Evolutionary conservation across 1,284 basidiomycete species (phyloP).

Genomic region (Boletus chippewaensis): DNA sequence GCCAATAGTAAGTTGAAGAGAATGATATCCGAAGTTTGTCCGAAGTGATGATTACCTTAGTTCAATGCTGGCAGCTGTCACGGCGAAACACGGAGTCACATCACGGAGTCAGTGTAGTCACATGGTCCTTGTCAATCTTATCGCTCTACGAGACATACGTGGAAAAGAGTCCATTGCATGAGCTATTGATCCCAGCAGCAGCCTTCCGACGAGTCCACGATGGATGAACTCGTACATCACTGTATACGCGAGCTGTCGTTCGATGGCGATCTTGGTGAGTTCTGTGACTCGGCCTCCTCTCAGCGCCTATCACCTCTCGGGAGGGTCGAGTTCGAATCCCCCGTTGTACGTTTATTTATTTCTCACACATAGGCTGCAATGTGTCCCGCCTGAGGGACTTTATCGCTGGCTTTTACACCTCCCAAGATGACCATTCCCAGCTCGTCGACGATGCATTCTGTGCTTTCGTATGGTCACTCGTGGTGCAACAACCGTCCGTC

Average conservation of each 20-base stretch:
- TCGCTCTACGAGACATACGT: not conserved
- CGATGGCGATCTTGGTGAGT: conserved; percentile 74
- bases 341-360: conserved; percentile 20
- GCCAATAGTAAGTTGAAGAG: not conserved
- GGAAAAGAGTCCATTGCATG: not conserved
- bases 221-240: conserved; percentile 73
- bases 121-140: conserved; percentile 13
- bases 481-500: conserved; percentile 66
- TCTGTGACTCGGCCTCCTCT: not conserved
- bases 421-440: conserved; percentile 40
- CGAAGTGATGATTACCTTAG: not conserved
- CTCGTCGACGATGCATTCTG: conserved; percentile 69
- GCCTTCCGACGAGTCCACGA: not conserved
- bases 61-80: not conserved
- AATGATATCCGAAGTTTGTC: too few relatives aligned
- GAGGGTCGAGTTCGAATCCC: conserved; percentile 42
- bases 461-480: conserved; percentile 73
- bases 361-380: conserved; percentile 51
- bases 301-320: conserved; percentile 18
- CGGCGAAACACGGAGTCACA: not conserved
- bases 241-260: conserved; percentile 73
- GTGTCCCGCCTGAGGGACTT: conserved; percentile 64
- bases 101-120: conserved; percentile 16
- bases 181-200: not conserved
- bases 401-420: conserved; percentile 56